Conservation (phyloP, 179 eudicot genomes). For the Carnegiea gigantea region DNA sequence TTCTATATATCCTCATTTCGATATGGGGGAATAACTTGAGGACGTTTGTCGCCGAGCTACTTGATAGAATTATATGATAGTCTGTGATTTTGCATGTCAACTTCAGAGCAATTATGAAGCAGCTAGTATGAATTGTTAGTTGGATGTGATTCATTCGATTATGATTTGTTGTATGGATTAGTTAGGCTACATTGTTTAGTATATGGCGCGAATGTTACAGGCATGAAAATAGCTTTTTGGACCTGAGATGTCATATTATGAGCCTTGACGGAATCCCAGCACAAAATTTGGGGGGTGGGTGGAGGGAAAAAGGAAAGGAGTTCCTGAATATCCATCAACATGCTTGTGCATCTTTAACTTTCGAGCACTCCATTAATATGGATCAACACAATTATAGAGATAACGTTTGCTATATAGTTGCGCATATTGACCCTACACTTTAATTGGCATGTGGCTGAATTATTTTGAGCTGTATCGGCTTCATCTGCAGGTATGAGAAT, state of each 20-base stretch:
- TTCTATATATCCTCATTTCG: not conserved
- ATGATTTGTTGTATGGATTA: not conserved
- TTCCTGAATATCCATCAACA: not conserved
- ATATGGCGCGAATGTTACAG: not conserved
- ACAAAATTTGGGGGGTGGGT: not conserved
- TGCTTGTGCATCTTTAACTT: not conserved
- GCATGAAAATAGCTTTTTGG: not conserved
- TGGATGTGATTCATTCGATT: not conserved
- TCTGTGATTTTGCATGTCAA: not conserved
- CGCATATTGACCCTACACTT: not conserved
- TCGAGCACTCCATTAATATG: not conserved
- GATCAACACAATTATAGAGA: not conserved
- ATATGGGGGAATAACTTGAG: not conserved
- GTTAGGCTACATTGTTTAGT: not conserved
- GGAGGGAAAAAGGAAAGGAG: not conserved
- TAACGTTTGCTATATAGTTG: not conserved
- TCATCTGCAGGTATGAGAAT: slow-evolving; percentile 62
- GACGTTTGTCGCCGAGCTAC: not conserved
- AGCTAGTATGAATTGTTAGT: not conserved
- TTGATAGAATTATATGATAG: not conserved
- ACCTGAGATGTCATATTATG: not conserved
- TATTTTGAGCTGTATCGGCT: slow-evolving; percentile 5
- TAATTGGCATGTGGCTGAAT: not conserved
- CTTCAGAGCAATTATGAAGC: not conserved
- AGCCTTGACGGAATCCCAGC: not conserved